A percentile compares a stretch with the other conserved stretches of the same genome.
These are phyloP conservation scores for Pseudonectria foliicola DNA, from an alignment of 2,329 filamentous ascomycete genomes.

Conservation along the genomic window DNA sequence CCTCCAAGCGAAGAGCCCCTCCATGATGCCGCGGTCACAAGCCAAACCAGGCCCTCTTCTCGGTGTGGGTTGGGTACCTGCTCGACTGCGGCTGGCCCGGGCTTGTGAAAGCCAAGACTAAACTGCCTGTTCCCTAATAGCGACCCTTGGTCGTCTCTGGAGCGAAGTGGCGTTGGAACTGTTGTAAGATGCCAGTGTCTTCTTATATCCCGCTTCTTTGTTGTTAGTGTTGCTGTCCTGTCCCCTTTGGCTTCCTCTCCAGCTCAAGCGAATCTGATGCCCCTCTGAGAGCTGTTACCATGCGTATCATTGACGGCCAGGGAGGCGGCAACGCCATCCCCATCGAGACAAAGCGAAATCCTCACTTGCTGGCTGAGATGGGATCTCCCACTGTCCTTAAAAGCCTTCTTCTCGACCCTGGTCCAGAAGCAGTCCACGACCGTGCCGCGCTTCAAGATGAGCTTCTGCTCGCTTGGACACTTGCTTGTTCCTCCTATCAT, in stretches of 20 bases:
- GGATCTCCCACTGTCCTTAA: conserved; percentile 3
- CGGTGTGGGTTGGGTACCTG: not conserved
- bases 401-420: conserved; percentile 5
- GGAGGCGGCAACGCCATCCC: conserved; percentile 11
- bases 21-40: conserved; percentile 5
- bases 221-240: conserved; percentile 1
- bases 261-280: not conserved
- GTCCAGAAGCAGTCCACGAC: conserved; percentile 3
- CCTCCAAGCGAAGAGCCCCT: conserved; percentile 3
- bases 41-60: conserved; percentile 2
- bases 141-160: too few species aligned
- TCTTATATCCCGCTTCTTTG: not conserved
- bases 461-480: conserved; percentile 8
- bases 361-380: conserved; percentile 1
- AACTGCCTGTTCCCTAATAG: too few species aligned
- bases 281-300: conserved; percentile 5
- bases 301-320: conserved; percentile 17
- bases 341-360: conserved; percentile 3
- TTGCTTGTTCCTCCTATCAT: conserved; percentile 5
- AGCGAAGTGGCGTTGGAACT: too few species aligned
- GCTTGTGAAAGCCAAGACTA: too few species aligned
- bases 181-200: too few species aligned
- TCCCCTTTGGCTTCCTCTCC: not conserved
- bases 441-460: conserved; percentile 7
- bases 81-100: too few species aligned